Conservation (phyloP, 495 filamentous ascomycete species). For the Halenospora varia region DNA sequence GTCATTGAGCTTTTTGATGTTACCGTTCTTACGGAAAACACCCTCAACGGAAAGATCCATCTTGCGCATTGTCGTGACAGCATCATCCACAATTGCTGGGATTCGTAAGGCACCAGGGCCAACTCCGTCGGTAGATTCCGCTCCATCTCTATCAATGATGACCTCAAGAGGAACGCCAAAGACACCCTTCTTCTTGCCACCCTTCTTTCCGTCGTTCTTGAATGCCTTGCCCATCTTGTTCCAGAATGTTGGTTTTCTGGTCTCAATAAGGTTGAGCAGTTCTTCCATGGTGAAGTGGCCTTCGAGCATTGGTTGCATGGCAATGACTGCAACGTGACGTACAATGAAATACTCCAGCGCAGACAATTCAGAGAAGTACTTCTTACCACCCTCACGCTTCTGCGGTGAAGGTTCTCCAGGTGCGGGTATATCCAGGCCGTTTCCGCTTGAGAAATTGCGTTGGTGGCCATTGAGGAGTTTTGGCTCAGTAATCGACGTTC, state of each 20-base stretch:
- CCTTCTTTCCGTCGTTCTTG: conserved; percentile 74
- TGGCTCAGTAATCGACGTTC: conserved; percentile 58
- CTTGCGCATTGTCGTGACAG: conserved; percentile 87
- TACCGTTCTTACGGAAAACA: conserved; percentile 98
- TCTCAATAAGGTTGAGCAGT: conserved; percentile 90
- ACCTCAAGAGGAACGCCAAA: conserved; percentile 85
- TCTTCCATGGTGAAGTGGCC: conserved; percentile 91
- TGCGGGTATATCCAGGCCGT: conserved; percentile 38
- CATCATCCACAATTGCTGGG: conserved; percentile 85
- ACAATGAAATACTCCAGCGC: conserved; percentile 97
- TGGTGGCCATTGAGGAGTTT: conserved; percentile 71
- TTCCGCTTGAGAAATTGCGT: conserved; percentile 67
- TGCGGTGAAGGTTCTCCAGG: conserved; percentile 45
- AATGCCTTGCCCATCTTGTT: conserved; percentile 96
- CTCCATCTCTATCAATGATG: conserved; percentile 88
- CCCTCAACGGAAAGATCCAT: conserved; percentile 99
- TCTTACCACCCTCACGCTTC: conserved; percentile 48
- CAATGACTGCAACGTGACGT: conserved; percentile 88
- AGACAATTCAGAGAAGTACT: conserved; percentile 94
- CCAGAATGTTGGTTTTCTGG: conserved; percentile 92
- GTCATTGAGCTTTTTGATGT: conserved; percentile 86
- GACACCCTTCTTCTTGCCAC: conserved; percentile 83
- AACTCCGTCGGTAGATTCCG: conserved; percentile 92
- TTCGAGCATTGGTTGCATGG: conserved; percentile 91
- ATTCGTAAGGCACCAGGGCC: conserved; percentile 86